Evolutionary conservation across 164 flowering plant genomes (phyloP).

Genomic region (Kalanchoe fedtschenkoi): DNA sequence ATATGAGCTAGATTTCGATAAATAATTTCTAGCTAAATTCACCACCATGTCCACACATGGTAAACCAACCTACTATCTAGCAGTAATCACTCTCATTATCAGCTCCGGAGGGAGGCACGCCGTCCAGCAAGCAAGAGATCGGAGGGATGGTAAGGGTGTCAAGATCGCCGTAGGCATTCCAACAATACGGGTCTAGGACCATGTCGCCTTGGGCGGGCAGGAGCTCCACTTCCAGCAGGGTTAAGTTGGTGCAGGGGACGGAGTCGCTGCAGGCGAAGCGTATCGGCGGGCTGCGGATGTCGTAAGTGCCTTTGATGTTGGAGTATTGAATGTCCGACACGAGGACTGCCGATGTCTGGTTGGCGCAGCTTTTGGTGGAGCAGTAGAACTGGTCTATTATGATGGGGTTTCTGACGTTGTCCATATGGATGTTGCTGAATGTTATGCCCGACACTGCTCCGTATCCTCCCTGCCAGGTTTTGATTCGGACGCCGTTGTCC

Average conservation of each 20-base stretch:
- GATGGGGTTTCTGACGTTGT: constrained; percentile 66
- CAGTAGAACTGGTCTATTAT: constrained; percentile 84
- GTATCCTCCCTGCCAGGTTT: constrained; percentile 93
- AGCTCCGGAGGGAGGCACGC: background rate
- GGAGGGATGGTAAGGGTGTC: constrained; percentile 60
- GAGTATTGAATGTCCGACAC: constrained; percentile 41
- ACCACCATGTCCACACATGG: no score
- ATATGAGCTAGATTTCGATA: no score
- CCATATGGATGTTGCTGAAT: constrained; percentile 63
- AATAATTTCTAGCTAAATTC: no score
- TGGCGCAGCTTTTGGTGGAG: constrained; percentile 42
- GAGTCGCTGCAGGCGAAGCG: constrained; percentile 73
- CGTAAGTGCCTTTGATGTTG: constrained; percentile 65
- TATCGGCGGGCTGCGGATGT: constrained; percentile 56
- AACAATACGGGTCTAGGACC: constrained; percentile 49
- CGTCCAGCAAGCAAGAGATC: constrained; percentile 51
- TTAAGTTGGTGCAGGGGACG: constrained; percentile 65
- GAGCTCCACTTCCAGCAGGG: constrained; percentile 50
- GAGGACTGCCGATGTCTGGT: constrained; percentile 62
- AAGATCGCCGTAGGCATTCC: constrained; percentile 72
- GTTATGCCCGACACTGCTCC: constrained; percentile 54
- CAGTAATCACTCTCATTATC: background rate
- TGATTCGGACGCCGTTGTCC: constrained; percentile 73
- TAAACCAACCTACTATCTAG: no score
- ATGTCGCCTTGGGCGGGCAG: constrained; percentile 43